phyloP scores from a whole-genome alignment of 2,329 filamentous ascomycete species.

The Cordyceps militaris region DNA sequence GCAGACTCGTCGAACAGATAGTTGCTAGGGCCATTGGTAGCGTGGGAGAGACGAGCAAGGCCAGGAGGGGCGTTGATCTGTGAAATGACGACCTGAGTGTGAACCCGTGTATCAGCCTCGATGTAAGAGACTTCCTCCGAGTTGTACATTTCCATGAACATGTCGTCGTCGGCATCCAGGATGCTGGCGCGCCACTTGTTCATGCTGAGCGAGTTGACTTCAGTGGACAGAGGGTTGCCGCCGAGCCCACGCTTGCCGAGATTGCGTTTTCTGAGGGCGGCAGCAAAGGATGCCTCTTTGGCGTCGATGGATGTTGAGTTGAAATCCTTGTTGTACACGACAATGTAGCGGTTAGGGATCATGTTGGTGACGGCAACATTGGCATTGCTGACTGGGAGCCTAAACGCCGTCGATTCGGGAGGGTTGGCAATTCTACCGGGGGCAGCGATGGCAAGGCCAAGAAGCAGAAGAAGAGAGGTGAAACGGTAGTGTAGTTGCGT shows the following conservation, averaged over 20 bases:
- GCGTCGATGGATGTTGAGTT: constrained; percentile 40
- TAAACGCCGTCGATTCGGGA: constrained; percentile 22
- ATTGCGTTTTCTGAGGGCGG: constrained; percentile 50
- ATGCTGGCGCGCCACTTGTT: constrained; percentile 46
- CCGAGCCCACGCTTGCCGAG: constrained; percentile 42
- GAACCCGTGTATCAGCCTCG: constrained; percentile 46
- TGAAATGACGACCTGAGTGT: constrained; percentile 34
- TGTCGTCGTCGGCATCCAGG: constrained; percentile 43
- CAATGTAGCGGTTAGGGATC: constrained; percentile 54
- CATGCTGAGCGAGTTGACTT: constrained; percentile 41
- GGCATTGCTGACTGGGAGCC: constrained; percentile 43
- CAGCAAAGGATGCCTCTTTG: constrained; percentile 42
- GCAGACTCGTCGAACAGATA: constrained; percentile 38
- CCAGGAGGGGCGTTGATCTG: constrained; percentile 49
- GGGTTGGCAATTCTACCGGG: constrained; percentile 18
- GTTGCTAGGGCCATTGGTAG: constrained; percentile 22
- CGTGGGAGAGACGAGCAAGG: constrained; percentile 46
- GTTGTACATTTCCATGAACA: constrained; percentile 42
- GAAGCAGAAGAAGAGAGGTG: not conserved
- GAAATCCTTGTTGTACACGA: constrained; percentile 54
- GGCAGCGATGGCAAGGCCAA: constrained; percentile 20
- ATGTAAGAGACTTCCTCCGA: constrained; percentile 44
- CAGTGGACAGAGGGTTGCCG: constrained; percentile 42
- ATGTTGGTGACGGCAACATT: constrained; percentile 42
- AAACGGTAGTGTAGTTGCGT: not conserved